Evolutionary conservation across 2,329 filamentous ascomycete species (phyloP), one percentile per base, ranked within the genome.

Genomic region (Hypoxylon sp.): DNA sequence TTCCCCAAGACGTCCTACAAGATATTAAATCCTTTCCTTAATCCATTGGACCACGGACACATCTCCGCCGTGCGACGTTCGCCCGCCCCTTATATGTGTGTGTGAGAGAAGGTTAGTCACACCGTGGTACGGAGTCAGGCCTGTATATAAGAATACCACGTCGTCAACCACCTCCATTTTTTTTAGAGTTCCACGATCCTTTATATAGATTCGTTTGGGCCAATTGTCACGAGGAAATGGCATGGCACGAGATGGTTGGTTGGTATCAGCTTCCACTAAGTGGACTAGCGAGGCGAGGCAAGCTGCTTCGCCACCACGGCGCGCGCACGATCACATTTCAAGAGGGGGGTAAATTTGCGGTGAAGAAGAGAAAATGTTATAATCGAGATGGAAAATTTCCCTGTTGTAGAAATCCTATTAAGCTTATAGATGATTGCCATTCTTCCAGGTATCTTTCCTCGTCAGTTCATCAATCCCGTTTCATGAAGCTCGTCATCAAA

Each of bases 291-390:
- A 60, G 57, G 64, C 64, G 61, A 62, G 57, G 59, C 59, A 13
- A 41, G 6, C 4, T 22, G 53, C 62, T 54, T 54, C 62, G 56
- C 57, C 56, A 61, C 62, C 53, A 57, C 53, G 46, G 39, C n/a
- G 6, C 52, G 37, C 28, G 46, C 30, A 46, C 44, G 11, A 49
- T 46, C 47, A 44, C 44, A 13, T 30, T 46, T 48, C 34, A 48
- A n/a, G n/a, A n/a, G 24, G 41, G 34, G 26, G 37, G 51, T 39
- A 55, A 67, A 59, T 13, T 64, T 62, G 64, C 61, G 64, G 61
- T 64, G 57, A 64, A 15, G 26, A 46, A 22, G 48, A 17, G 7
- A 17, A 48, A 19, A 26, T 44, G 44, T 61, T 59, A 61, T 59
- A 49, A 57, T 41, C 28, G 15, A 37, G 24, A 10, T 5, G 20